phyloP scores from a whole-genome alignment of 2,329 filamentous ascomycete species.

The Colletotrichum liaoningense region DNA sequence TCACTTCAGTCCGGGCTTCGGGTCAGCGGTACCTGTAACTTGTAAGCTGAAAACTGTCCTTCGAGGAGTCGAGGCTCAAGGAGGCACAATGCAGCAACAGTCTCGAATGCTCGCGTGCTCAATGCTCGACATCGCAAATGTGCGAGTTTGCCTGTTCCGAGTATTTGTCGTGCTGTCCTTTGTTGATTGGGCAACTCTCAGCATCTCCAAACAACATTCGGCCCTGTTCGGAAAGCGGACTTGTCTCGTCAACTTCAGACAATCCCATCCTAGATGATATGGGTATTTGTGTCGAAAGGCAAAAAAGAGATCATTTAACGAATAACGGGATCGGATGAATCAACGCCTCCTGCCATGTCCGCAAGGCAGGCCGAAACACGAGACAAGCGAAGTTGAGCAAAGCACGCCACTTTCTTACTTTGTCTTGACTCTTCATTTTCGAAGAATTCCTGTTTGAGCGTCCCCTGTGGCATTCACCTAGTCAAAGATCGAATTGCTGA shows the following conservation, averaged over 20 bases:
- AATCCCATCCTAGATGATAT: conserved; percentile 7
- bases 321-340: conserved; percentile 3
- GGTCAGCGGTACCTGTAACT: neutral
- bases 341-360: neutral
- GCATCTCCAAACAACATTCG: neutral
- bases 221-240: conserved; percentile 13
- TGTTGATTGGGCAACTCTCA: neutral
- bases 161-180: neutral
- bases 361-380: neutral
- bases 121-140: neutral
- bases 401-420: neutral
- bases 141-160: neutral
- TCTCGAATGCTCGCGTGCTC: neutral
- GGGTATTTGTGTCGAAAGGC: conserved; percentile 1
- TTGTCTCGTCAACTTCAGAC: conserved; percentile 23
- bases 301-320: conserved; percentile 7
- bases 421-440: neutral
- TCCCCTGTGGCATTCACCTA: neutral
- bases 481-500: neutral
- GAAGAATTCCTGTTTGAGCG: neutral
- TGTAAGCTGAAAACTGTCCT: too few species aligned
- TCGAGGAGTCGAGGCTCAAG: too few species aligned
- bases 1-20: conserved; percentile 7
- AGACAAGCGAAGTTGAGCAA: neutral
- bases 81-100: neutral